Evolutionary conservation across 345 rosid species (phyloP).

Genomic region (Anastatica hierochuntica): DNA sequence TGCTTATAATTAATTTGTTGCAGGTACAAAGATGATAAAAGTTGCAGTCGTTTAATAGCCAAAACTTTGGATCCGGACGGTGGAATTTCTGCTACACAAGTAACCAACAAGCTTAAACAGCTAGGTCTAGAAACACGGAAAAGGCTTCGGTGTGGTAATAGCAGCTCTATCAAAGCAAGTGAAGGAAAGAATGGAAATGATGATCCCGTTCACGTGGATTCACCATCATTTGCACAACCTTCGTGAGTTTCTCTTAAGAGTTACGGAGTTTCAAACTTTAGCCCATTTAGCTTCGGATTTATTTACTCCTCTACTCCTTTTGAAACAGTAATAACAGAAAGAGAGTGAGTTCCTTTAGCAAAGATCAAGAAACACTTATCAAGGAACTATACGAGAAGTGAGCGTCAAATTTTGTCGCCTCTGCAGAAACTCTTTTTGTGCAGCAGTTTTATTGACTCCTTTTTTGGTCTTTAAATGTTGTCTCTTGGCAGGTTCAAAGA

Average conservation of each 20-base stretch:
- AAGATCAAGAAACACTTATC: constrained; percentile 69
- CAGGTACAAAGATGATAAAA: constrained; percentile 65
- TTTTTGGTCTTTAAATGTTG: not conserved
- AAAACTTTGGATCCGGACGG: constrained; percentile 64
- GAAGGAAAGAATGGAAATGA: constrained; percentile 27
- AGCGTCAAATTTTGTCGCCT: constrained; percentile 27
- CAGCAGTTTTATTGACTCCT: not conserved
- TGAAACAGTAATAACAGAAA: constrained; percentile 56
- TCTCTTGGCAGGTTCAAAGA: constrained; percentile 55
- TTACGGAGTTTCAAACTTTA: not conserved
- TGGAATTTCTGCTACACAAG: constrained; percentile 66
- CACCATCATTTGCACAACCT: constrained; percentile 30
- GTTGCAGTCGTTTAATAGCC: constrained; percentile 49
- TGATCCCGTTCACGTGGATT: constrained; percentile 29
- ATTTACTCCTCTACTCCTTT: constrained; percentile 16
- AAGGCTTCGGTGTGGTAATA: constrained; percentile 33
- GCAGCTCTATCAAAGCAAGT: constrained; percentile 15
- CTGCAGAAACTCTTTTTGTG: not conserved
- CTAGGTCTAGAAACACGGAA: constrained; percentile 56
- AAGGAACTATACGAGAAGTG: constrained; percentile 69
- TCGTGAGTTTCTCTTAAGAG: constrained; percentile 53
- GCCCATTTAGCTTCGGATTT: constrained; percentile 3
- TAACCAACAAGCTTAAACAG: constrained; percentile 81
- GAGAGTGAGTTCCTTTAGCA: constrained; percentile 53
- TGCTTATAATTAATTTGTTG: constrained; percentile 17